phyloP scores from a whole-genome alignment of 768 basidiomycete genomes.

The Amyloporia xantha region DNA sequence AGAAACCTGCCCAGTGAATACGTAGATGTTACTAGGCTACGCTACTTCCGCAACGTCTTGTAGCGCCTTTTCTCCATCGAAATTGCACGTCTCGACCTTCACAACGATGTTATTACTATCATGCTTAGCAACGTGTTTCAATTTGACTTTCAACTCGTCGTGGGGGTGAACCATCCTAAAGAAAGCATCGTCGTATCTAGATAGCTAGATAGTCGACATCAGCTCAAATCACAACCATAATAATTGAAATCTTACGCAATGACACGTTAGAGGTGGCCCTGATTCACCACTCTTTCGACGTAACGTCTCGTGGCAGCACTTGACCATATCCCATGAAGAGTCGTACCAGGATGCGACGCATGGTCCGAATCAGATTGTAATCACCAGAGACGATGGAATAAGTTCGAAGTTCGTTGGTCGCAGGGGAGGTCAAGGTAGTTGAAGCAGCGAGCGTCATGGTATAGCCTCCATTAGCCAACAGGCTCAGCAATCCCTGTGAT shows the following conservation, averaged over 20 bases:
- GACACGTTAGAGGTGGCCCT: conserved; percentile 89
- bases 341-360: conserved; percentile 89
- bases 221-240: too few relatives aligned
- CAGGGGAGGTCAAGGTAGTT: conserved; percentile 72
- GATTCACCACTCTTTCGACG: conserved; percentile 89
- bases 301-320: conserved; percentile 91
- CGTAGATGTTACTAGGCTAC: conserved; percentile 89
- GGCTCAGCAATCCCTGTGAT: conserved; percentile 66
- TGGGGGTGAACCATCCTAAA: conserved; percentile 95
- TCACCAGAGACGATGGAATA: conserved; percentile 96
- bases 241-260: conserved; percentile 69
- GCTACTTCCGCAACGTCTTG: conserved; percentile 89
- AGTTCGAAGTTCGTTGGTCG: conserved; percentile 91
- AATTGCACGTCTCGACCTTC: conserved; percentile 80
- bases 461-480: conserved; percentile 84
- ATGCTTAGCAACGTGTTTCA: conserved; percentile 87
- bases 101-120: conserved; percentile 84
- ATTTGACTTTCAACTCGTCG: conserved; percentile 78
- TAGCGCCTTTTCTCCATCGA: conserved; percentile 84
- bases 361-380: conserved; percentile 96
- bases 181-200: conserved; percentile 88
- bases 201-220: too few relatives aligned
- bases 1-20: conserved; percentile 98
- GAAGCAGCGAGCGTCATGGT: conserved; percentile 59
- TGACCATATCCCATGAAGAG: conserved; percentile 97